Base-by-base conservation (phyloP, 164 flowering plant genomes). In the Cinnamomum micranthum region DNA sequence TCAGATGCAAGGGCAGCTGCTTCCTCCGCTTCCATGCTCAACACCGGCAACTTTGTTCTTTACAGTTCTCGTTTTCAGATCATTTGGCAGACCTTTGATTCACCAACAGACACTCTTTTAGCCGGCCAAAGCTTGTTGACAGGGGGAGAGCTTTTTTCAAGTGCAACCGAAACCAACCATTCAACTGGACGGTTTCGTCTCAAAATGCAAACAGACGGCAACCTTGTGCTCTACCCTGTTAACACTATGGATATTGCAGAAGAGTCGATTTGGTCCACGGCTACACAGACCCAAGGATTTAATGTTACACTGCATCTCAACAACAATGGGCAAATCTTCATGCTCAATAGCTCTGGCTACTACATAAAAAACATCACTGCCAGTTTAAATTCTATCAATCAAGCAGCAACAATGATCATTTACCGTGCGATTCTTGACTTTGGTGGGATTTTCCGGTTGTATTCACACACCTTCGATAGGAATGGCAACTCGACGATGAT, bases 11-110 rank as follows among this genome's bases (percentile, higher is more conserved):
- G 74, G 6, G 69, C 51, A 23, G 71, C 69, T 1, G 84, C 65
- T 41, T 52, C 78, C 50, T 77, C 79, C 64, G 88, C 79, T 15
- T 70, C 82, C 58, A 77, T 85, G 84, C 86, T 82, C 19, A 86
- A 87, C 58, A 77, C 81, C 2, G 90, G 90, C 12, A 87, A 83
- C 75, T 77, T 87, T 23, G 75, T 83, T 2, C 74, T 86, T 17
- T 14, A 33, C 15, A 69, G 65, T 13, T 67, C 74, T 0, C 1
- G 31, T 2, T 65, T 68, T n/a, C 41, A 14, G 11, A 24, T 47
- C 62, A 64, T 62, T 19, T 73, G 75, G 75, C 55, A 65, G 19
- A 73, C 55, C 41, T 73, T 73, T 20, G 62, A 65, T 25, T 47
- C 5, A 1, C 75, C 75, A 2, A 73, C 70, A 0, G 70, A 73